phyloP scores from a whole-genome alignment of 768 basidiomycete genomes.

The Basidioascus undulatus region DNA sequence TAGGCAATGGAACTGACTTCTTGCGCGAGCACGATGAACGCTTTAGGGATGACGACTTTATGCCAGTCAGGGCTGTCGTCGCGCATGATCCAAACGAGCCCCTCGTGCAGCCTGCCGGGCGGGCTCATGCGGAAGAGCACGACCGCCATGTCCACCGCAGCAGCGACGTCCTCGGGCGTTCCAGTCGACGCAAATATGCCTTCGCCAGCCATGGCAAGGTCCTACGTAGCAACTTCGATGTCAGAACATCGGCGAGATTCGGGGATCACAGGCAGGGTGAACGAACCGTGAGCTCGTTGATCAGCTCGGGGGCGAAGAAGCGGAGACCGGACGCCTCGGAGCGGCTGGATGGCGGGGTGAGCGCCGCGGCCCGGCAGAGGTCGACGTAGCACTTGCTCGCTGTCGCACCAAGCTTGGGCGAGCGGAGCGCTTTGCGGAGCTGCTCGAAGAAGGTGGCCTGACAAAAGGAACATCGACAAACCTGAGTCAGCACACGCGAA shows the following conservation, averaged over 20 bases:
- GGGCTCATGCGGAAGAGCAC: no score
- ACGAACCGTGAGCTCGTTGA: slow-evolving; percentile 66
- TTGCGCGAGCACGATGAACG: background rate
- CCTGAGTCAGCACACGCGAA: background rate
- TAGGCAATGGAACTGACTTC: no score
- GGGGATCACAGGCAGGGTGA: no score
- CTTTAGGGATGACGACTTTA: background rate
- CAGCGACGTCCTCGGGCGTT: no score
- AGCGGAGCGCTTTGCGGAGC: slow-evolving; percentile 27
- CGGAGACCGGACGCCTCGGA: slow-evolving; percentile 31
- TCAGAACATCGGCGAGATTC: no score
- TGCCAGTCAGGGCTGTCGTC: no score
- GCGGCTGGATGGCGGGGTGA: slow-evolving; percentile 24
- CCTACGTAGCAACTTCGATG: no score
- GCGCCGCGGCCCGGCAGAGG: slow-evolving; percentile 43
- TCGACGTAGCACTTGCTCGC: slow-evolving; percentile 52
- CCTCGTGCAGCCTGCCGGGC: no score
- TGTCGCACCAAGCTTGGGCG: slow-evolving; percentile 35
- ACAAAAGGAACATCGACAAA: background rate
- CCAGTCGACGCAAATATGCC: no score
- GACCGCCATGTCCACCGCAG: no score
- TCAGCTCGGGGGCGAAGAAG: slow-evolving; percentile 42
- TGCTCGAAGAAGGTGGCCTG: slow-evolving; percentile 22
- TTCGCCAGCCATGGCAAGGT: no score
- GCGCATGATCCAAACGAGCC: no score